A percentile compares a stretch with the other conserved stretches of the same genome.
phyloP scores from a whole-genome alignment of 805 yeast species.

The Hemisphaericaspora nanyangensis region DNA sequence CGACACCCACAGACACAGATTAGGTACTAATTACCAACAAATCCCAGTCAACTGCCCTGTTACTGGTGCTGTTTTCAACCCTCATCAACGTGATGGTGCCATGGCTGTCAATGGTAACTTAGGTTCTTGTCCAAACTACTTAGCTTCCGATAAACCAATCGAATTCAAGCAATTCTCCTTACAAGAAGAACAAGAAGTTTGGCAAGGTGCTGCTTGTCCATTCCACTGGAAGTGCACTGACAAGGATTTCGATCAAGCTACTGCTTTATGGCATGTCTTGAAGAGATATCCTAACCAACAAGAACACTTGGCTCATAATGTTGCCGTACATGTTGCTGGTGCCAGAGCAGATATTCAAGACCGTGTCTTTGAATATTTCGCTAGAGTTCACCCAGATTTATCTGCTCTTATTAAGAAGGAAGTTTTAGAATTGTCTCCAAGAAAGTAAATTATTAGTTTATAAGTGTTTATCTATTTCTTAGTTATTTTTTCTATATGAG shows the following conservation, averaged over 20 bases:
- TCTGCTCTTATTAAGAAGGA: constrained; percentile 67
- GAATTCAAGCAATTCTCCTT: constrained; percentile 43
- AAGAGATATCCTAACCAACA: constrained; percentile 81
- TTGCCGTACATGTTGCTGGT: constrained; percentile 65
- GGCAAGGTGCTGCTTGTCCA: constrained; percentile 79
- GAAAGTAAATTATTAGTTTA: constrained; percentile 19
- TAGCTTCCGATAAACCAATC: constrained; percentile 52
- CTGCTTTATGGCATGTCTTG: constrained; percentile 72
- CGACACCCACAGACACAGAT: constrained; percentile 74
- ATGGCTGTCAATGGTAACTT: constrained; percentile 61
- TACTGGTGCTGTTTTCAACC: constrained; percentile 45
- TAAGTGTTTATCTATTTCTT: constrained; percentile 2
- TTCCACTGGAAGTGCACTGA: constrained; percentile 80
- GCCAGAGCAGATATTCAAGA: constrained; percentile 80
- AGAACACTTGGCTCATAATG: constrained; percentile 75
- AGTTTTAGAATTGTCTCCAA: constrained; percentile 47
- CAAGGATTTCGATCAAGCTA: constrained; percentile 77
- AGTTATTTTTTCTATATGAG: background rate
- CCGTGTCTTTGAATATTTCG: constrained; percentile 70
- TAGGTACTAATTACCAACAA: constrained; percentile 73
- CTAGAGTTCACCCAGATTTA: constrained; percentile 65
- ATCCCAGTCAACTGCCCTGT: constrained; percentile 88
- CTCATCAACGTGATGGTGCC: constrained; percentile 80
- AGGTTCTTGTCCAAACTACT: constrained; percentile 75
- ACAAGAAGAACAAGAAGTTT: constrained; percentile 70